Conservation (phyloP, 179 eudicot genomes). For the Kewa caespitosa region DNA sequence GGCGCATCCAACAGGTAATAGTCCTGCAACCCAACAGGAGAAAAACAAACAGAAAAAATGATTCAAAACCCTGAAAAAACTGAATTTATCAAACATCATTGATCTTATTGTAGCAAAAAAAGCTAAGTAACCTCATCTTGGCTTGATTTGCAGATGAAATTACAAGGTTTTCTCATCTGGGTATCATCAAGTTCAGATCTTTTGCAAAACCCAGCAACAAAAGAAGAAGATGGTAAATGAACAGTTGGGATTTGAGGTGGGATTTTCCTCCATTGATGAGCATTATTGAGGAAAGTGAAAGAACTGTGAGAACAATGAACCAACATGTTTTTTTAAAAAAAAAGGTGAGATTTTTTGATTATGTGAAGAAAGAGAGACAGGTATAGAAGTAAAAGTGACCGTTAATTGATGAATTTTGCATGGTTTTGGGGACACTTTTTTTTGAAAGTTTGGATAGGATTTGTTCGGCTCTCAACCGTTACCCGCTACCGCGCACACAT, state of each 20-base stretch:
- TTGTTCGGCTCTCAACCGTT: slow-evolving; percentile 36
- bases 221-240: slow-evolving; percentile 15
- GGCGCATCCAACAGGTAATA: slow-evolving; percentile 91
- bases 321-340: slow-evolving; percentile 33
- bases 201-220: slow-evolving; percentile 13
- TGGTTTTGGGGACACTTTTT: background rate
- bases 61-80: background rate
- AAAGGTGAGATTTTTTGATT: too few species aligned
- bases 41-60: background rate
- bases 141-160: slow-evolving; percentile 34
- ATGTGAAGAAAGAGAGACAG: background rate
- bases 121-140: slow-evolving; percentile 33
- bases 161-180: slow-evolving; percentile 18
- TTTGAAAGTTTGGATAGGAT: slow-evolving; percentile 38
- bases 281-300: slow-evolving; percentile 23
- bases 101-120: too few species aligned
- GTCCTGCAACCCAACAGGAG: slow-evolving; percentile 45
- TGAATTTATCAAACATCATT: too few species aligned
- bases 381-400: slow-evolving; percentile 5
- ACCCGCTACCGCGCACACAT: slow-evolving; percentile 23
- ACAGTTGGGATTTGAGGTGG: slow-evolving; percentile 17
- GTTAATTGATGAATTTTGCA: slow-evolving; percentile 5
- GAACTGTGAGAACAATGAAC: slow-evolving; percentile 18
- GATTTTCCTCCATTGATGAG: slow-evolving; percentile 17
- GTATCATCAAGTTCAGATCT: slow-evolving; percentile 2